These are phyloP conservation scores for Leersia perrieri DNA, from an alignment of 176 grass and related monocot species.

Conservation along the genomic window DNA sequence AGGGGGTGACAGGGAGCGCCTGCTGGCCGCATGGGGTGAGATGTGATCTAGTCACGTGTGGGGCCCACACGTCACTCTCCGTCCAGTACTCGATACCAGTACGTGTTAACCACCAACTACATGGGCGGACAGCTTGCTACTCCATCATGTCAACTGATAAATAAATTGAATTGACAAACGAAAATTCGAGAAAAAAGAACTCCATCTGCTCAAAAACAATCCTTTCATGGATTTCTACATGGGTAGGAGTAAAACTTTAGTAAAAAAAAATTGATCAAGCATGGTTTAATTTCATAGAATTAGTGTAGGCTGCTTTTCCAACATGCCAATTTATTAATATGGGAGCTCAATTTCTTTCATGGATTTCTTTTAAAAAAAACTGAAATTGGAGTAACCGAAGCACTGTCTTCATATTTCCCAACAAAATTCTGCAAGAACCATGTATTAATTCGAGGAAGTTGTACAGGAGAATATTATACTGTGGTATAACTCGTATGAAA, in stretches of 20 bases:
- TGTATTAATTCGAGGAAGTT: neutral
- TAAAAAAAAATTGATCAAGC: neutral
- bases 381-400: neutral
- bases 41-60: conserved; percentile 31
- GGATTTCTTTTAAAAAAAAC: no score
- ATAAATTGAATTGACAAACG: neutral
- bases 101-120: conserved; percentile 36
- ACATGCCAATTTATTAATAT: no score
- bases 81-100: neutral
- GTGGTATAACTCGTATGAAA: neutral
- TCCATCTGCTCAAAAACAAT: no score
- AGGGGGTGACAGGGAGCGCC: neutral
- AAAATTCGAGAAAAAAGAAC: neutral
- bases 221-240: no score
- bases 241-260: neutral
- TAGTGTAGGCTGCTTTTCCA: no score
- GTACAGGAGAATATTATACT: neutral
- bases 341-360: no score
- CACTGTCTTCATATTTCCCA: neutral
- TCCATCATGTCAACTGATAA: neutral
- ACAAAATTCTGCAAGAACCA: neutral
- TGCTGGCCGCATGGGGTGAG: conserved; percentile 25
- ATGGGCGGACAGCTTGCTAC: neutral
- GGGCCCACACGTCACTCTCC: conserved; percentile 10
- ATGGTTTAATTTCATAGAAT: neutral